Percentiles rank a stretch among this genome's conserved stretches.
phyloP scores from a whole-genome alignment of 257 asterid species.

The Solanum dulcamara region DNA sequence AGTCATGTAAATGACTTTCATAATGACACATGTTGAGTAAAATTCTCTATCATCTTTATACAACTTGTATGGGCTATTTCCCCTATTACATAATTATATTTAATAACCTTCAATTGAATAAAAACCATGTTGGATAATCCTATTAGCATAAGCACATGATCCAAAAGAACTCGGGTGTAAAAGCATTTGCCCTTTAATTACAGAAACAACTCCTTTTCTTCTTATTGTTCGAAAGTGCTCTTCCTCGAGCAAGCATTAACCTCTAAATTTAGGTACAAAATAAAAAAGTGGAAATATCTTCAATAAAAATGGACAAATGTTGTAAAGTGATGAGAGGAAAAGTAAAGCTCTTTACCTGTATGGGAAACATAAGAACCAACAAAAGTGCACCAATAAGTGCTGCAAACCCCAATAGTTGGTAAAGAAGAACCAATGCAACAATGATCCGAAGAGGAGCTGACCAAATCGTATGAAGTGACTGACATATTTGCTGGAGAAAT shows the following conservation, averaged over 20 bases:
- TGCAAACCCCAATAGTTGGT: slow-evolving; percentile 76
- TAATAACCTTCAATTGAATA: not conserved
- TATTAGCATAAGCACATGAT: not conserved
- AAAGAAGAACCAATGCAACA: slow-evolving; percentile 79
- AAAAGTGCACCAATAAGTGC: slow-evolving; percentile 79
- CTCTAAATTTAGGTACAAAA: not conserved
- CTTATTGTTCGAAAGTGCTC: not conserved
- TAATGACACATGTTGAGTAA: not conserved
- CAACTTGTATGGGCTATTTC: not conserved
- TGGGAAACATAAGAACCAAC: slow-evolving; percentile 77
- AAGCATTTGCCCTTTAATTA: not conserved
- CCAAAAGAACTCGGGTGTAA: not conserved
- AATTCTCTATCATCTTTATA: not conserved
- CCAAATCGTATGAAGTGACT: slow-evolving; percentile 85
- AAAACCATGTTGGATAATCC: not conserved
- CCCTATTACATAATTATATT: not conserved
- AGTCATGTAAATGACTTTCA: not conserved
- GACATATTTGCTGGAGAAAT: slow-evolving; percentile 81
- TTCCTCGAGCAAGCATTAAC: not conserved
- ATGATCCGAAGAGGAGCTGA: slow-evolving; percentile 90
- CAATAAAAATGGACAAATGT: not conserved
- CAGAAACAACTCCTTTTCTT: not conserved
- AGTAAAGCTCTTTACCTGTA: slow-evolving; percentile 44
- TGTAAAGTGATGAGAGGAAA: not conserved
- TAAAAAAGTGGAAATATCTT: not conserved